Evolutionary conservation across 2,329 filamentous ascomycete genomes (phyloP), one percentile per base, ranked within the genome.

Genomic region (Penicillium sclerotiorum): DNA sequence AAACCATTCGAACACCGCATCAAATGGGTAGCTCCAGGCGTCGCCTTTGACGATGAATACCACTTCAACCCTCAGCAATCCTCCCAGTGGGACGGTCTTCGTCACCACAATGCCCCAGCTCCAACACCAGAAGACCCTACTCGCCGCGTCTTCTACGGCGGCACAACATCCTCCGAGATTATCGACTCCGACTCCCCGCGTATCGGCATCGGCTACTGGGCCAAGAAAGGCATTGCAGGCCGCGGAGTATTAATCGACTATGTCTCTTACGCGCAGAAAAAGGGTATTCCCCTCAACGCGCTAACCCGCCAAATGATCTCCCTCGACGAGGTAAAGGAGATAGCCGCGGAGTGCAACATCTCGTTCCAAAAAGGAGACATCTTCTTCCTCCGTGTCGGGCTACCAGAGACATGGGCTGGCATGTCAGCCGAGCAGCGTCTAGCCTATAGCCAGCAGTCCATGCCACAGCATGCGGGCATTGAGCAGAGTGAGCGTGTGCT

Each of bases 71-170:
- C 78, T 1, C 78, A 80, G 44, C 76, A 79, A 49, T 77, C 74
- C 5, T 78, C 74, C n/a, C 78, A 80, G 55, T 81, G 78, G 78
- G 78, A 81, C 52, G 78, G 78, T 0, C 60, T 81, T 3, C 67
- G 78, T 8, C 78, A 81, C 53, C 79, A 78, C 47, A 77, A 72
- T 8, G 70, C 69, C n/a, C 75, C 73, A 2, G 67, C 61, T 0
- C 71, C 73, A 1, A 69, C 67, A 1, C 50, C 67, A 6, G 59
- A 66, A 30, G 55, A 67, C n/a, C 47, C 53, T 25, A 45, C 59
- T 11, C 60, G 63, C n/a, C 60, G 64, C n/a, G 45, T 68, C 8
- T 70, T 70, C 49, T 66, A 72, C 49, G 69, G 69, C 12, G 69
- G 69, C 8, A 72, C 69, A 8, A 71, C 64, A 1, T 58, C 65